A percentile compares a stretch with the other conserved stretches of the same genome.
Conservation (phyloP, 345 rosid genomes). For the Alliaria petiolata region DNA sequence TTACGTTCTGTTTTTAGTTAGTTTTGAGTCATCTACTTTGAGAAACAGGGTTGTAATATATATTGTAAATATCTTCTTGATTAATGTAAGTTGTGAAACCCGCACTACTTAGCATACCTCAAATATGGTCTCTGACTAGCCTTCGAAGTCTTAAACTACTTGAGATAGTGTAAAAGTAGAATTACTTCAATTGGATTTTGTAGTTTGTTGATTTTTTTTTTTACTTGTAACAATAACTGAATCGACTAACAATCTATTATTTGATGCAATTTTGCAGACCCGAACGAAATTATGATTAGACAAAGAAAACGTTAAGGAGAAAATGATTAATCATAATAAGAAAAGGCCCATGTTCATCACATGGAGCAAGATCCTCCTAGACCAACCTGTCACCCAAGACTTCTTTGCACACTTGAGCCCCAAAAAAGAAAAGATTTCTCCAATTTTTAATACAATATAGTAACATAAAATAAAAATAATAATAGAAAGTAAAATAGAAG, state of each 20-base stretch:
- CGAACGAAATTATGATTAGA: neutral
- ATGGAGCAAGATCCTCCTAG: slow-evolving; percentile 25
- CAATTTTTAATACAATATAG: neutral
- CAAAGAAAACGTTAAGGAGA: neutral
- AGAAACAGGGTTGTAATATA: too few species aligned
- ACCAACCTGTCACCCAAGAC: slow-evolving; percentile 30
- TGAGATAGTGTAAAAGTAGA: neutral
- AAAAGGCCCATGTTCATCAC: slow-evolving; percentile 28
- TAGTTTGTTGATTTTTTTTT: too few species aligned
- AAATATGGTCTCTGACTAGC: neutral
- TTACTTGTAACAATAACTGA: too few species aligned
- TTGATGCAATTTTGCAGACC: neutral
- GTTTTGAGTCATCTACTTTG: too few species aligned
- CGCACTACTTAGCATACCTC: neutral
- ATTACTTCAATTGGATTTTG: too few species aligned
- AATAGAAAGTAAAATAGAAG: neutral
- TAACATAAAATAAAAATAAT: neutral
- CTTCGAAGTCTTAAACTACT: neutral
- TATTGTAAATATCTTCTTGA: neutral
- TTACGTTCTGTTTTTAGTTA: too few species aligned
- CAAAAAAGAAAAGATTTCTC: neutral
- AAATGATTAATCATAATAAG: neutral
- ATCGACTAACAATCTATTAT: too few species aligned
- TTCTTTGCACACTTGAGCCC: slow-evolving; percentile 13
- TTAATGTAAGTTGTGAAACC: neutral